Evolutionary conservation across 1,284 basidiomycete species (phyloP).

Genomic region (Schizophyllum amplum): DNA sequence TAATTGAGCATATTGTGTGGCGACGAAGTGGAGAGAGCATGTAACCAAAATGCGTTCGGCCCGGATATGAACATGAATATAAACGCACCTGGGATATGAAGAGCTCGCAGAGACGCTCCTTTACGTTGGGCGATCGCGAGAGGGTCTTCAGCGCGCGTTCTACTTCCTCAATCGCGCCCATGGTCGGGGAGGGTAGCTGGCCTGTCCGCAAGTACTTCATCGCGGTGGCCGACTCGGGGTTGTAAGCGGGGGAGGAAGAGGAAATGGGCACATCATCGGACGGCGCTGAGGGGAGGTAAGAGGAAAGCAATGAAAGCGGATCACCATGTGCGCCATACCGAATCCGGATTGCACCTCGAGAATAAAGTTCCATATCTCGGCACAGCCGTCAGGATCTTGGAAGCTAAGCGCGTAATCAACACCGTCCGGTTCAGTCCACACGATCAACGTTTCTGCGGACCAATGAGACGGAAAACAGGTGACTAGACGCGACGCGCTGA

Average conservation of each 20-base stretch:
- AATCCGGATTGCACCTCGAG: slow-evolving; percentile 82
- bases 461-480: slow-evolving; percentile 4
- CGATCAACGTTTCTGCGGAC: slow-evolving; percentile 85
- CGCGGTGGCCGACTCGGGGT: slow-evolving; percentile 44
- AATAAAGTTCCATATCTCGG: slow-evolving; percentile 97
- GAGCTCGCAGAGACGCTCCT: slow-evolving; percentile 77
- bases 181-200: slow-evolving; percentile 59
- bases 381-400: slow-evolving; percentile 92
- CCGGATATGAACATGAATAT: slow-evolving; percentile 1
- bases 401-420: slow-evolving; percentile 96
- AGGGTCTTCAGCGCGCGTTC: slow-evolving; percentile 69
- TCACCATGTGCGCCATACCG: slow-evolving; percentile 47
- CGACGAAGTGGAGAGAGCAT: slow-evolving; percentile 10
- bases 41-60: slow-evolving; percentile 3
- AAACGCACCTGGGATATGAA: slow-evolving; percentile 64
- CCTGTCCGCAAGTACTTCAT: slow-evolving; percentile 61
- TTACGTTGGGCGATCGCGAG: slow-evolving; percentile 55
- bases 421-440: slow-evolving; percentile 96
- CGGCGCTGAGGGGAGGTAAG: slow-evolving; percentile 7
- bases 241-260: slow-evolving; percentile 52
- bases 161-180: slow-evolving; percentile 70
- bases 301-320: slow-evolving; percentile 24
- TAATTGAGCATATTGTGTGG: slow-evolving; percentile 3
- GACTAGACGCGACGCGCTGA: slow-evolving; percentile 26
- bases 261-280: slow-evolving; percentile 38